Evolutionary conservation across 1,139 yeast genomes (phyloP), one percentile per base, ranked within the genome.

Genomic region (Pichia sp.): DNA sequence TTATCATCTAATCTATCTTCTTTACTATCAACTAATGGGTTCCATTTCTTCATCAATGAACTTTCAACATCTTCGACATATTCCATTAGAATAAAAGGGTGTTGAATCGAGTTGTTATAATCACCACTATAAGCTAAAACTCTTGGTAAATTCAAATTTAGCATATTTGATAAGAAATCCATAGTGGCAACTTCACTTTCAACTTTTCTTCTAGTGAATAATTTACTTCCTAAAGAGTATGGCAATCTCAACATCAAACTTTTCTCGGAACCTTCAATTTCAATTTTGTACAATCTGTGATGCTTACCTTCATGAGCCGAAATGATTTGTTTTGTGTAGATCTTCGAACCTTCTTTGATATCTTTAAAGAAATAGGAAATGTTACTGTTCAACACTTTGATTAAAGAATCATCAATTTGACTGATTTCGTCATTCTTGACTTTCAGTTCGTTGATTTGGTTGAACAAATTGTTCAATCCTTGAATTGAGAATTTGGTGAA

Each of bases 241-340:
- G 98, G 97, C 46, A 92, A 76, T 63, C 97, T 77, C 61, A 92
- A 72, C 27, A 86, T 77, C 52, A 84, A 79, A 53, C 77, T 80
- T 6, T 72, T 81, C 5, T 49, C 52, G 11, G 42, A 43, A 29
- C 49, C 53, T 31, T 48, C 51, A 29, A 52, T 32, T 48, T 75
- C 73, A 47, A 88, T 69, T 58, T 81, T 78, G 65, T 88, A 92
- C 46, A 90, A 70, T 60, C 95, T 76, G 66, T 92, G 92, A 60
- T 87, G 96, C 64, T 86, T 87, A 46, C 97, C 97, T 64, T 92
- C 97, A 58, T 87, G 95, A 50, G 87, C 73, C 50, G 95, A 83
- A 47, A 86, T 79, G 60, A 92, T 79, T 42, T 88, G 80, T 59
- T 79, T 81, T 56, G 87, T 71, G 51, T 31, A 11, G 11, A 31